phyloP scores from a whole-genome alignment of 1,284 basidiomycete genomes.

The Ceratobasidium sp. region DNA sequence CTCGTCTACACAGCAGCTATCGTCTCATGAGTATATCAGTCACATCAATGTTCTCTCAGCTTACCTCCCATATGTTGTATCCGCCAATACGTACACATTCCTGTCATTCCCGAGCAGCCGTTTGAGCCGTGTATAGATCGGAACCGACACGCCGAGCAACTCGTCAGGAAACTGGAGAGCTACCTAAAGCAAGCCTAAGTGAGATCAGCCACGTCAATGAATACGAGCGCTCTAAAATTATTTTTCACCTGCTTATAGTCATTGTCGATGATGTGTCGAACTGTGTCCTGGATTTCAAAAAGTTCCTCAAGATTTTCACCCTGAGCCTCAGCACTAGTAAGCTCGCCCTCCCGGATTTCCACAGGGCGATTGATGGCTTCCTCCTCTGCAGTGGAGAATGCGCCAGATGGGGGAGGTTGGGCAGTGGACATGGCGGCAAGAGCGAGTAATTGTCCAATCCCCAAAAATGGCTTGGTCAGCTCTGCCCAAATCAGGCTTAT shows the following conservation, averaged over 20 bases:
- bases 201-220: constrained; percentile 16
- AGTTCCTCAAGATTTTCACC: constrained; percentile 55
- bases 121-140: constrained; percentile 80
- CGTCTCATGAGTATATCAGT: constrained; percentile 2
- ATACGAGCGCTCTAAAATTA: constrained; percentile 11
- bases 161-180: constrained; percentile 98
- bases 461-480: constrained; percentile 27
- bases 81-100: constrained; percentile 90
- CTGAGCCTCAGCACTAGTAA: constrained; percentile 49
- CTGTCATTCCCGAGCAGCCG: constrained; percentile 55
- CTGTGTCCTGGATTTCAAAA: constrained; percentile 68
- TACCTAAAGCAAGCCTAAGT: constrained; percentile 57
- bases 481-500: constrained; percentile 1
- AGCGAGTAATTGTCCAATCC: neutral
- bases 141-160: constrained; percentile 84
- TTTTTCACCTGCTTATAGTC: constrained; percentile 64
- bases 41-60: constrained; percentile 44
- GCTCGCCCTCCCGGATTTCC: constrained; percentile 52
- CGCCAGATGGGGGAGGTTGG: constrained; percentile 40
- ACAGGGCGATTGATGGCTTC: constrained; percentile 64
- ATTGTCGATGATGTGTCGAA: constrained; percentile 57
- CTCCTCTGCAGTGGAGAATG: constrained; percentile 66
- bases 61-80: constrained; percentile 96
- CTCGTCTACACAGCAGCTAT: constrained; percentile 95
- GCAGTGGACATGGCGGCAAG: constrained; percentile 17